Evolutionary conservation across 192 early-diverging fungal genomes (phyloP).

Genomic region (Paraglomus occultum): DNA sequence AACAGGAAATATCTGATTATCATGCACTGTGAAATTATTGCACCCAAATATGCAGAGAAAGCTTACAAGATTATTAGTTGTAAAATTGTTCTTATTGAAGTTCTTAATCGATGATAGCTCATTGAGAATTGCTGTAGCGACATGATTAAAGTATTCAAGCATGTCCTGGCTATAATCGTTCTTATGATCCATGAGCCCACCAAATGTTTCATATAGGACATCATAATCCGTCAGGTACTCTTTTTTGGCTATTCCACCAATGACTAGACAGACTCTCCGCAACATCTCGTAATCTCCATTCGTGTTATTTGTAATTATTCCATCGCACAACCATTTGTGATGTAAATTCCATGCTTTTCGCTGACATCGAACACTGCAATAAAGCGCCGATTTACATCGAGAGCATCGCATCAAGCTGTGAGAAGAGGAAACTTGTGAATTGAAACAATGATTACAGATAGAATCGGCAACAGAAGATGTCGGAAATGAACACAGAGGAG

Average conservation of each 20-base stretch:
- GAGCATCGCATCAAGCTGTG: background rate
- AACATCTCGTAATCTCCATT: conserved; percentile 23
- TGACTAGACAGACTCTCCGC: conserved; percentile 1
- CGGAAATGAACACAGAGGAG: conserved; percentile 13
- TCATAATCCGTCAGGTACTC: background rate
- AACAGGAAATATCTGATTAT: conserved; percentile 57
- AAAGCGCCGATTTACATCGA: conserved; percentile 1
- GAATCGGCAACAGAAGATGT: background rate
- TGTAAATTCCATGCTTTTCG: conserved; percentile 9
- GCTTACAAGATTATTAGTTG: conserved; percentile 37
- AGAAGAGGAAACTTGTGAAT: background rate
- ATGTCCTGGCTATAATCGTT: background rate
- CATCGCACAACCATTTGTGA: conserved; percentile 21
- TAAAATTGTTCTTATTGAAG: background rate
- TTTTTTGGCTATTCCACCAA: conserved; percentile 1
- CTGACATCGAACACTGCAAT: conserved; percentile 17
- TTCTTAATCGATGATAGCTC: background rate
- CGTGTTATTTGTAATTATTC: background rate
- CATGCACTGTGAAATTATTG: conserved; percentile 64
- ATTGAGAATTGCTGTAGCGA: background rate
- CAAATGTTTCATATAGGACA: conserved; percentile 7
- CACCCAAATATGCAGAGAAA: conserved; percentile 58
- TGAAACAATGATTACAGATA: conserved; percentile 21
- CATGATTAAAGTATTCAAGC: background rate
- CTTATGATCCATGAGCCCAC: conserved; percentile 1